phyloP scores from a whole-genome alignment of 768 basidiomycete species.

The Hortiboletus flavorubellus region DNA sequence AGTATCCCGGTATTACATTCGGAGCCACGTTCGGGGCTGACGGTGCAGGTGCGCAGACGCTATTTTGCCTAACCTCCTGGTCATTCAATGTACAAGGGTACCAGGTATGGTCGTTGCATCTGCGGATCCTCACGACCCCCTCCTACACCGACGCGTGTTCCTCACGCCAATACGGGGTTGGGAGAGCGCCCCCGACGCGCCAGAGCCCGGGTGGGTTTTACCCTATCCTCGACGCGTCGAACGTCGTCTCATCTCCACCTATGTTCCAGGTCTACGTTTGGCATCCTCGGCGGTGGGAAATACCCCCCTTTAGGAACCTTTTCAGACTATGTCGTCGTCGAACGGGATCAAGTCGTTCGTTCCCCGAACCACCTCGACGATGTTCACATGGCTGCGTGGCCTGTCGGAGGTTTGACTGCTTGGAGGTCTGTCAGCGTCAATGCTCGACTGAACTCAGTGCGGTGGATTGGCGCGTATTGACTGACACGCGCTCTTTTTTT shows the following conservation, averaged over 20 bases:
- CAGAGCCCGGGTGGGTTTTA: slow-evolving; percentile 56
- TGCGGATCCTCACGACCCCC: slow-evolving; percentile 46
- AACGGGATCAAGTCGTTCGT: slow-evolving; percentile 60
- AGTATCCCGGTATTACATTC: slow-evolving; percentile 59
- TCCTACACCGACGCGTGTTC: slow-evolving; percentile 67
- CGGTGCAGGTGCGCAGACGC: slow-evolving; percentile 55
- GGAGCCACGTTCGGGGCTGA: slow-evolving; percentile 68
- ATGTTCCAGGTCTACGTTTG: slow-evolving; percentile 42
- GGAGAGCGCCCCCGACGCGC: slow-evolving; percentile 59
- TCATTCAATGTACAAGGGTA: neutral
- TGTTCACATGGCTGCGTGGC: slow-evolving; percentile 72
- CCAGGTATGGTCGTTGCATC: slow-evolving; percentile 64
- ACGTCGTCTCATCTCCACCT: neutral
- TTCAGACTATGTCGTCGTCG: slow-evolving; percentile 70
- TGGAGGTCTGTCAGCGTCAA: slow-evolving; percentile 57
- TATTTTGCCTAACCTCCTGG: neutral
- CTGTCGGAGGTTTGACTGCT: slow-evolving; percentile 73
- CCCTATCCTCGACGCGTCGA: neutral
- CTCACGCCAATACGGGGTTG: slow-evolving; percentile 77
- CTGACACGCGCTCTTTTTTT: neutral
- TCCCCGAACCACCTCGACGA: slow-evolving; percentile 68
- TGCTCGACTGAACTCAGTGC: neutral
- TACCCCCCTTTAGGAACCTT: slow-evolving; percentile 66
- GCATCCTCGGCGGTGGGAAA: slow-evolving; percentile 59
- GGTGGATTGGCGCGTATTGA: neutral